Conservation (phyloP, 768 basidiomycete species). For the Rhizopogon vesiculosus region DNA sequence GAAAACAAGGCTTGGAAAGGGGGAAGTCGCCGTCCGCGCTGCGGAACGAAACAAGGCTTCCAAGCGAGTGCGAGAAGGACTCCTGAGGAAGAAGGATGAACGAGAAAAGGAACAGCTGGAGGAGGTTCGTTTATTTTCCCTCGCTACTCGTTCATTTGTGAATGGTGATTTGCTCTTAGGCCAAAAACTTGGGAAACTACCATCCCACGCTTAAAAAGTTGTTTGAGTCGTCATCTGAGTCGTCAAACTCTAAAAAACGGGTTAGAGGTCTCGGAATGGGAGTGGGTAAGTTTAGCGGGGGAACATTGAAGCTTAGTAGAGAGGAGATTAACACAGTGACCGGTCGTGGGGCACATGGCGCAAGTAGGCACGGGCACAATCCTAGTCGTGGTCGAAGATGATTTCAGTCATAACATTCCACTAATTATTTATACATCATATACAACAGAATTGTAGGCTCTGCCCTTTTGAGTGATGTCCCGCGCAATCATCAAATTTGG, state of each 20-base stretch:
- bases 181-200: constrained; percentile 82
- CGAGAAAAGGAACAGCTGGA: constrained; percentile 51
- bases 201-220: constrained; percentile 72
- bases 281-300: constrained; percentile 69
- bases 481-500: constrained; percentile 12
- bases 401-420: constrained; percentile 1
- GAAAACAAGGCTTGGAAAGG: constrained; percentile 66
- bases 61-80: constrained; percentile 68
- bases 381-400: constrained; percentile 1
- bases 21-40: constrained; percentile 56
- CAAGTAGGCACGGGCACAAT: neutral
- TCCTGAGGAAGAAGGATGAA: constrained; percentile 57
- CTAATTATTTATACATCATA: neutral
- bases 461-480: neutral
- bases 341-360: constrained; percentile 9
- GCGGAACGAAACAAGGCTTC: constrained; percentile 67
- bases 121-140: constrained; percentile 46
- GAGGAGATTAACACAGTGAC: constrained; percentile 49
- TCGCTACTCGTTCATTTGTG: neutral
- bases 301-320: constrained; percentile 59
- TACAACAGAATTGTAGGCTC: neutral
- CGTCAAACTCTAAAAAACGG: constrained; percentile 37
- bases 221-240: constrained; percentile 39
- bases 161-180: constrained; percentile 37
- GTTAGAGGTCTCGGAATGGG: constrained; percentile 72